Percentiles rank a stretch among this genome's conserved stretches.
Conservation (phyloP, 1,284 basidiomycete genomes). For the Ceratorhiza oryzae-sativae region DNA sequence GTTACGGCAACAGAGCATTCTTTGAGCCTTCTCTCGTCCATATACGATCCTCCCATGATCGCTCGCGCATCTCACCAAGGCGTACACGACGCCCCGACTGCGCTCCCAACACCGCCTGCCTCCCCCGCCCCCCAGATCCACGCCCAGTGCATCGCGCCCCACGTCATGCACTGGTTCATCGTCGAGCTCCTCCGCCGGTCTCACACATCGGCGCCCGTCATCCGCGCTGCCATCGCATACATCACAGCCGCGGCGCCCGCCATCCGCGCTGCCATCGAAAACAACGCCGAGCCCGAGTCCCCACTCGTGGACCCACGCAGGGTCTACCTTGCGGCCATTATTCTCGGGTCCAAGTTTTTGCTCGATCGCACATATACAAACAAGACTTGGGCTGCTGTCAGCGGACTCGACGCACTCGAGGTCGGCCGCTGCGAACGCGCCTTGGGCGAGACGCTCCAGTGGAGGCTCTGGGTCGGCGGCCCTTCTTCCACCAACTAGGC, state of each 20-base stretch:
- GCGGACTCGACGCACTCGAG: constrained; percentile 76
- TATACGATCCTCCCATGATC: constrained; percentile 25
- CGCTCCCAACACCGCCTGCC: constrained; percentile 29
- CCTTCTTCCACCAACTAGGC: constrained; percentile 13
- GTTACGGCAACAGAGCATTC: constrained; percentile 26
- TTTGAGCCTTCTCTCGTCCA: constrained; percentile 26
- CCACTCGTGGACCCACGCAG: constrained; percentile 86
- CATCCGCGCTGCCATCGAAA: constrained; percentile 13
- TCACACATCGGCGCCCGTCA: constrained; percentile 30
- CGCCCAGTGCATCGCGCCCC: constrained; percentile 25
- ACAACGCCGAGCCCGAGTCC: constrained; percentile 14
- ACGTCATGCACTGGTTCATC: constrained; percentile 36
- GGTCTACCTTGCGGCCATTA: constrained; percentile 86
- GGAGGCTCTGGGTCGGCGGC: constrained; percentile 82
- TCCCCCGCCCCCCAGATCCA: constrained; percentile 14
- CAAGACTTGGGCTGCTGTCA: constrained; percentile 88
- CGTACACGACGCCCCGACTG: background rate
- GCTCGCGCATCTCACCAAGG: background rate
- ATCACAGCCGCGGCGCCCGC: constrained; percentile 26
- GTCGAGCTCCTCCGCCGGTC: constrained; percentile 33
- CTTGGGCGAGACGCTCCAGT: constrained; percentile 77
- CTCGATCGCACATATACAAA: constrained; percentile 95
- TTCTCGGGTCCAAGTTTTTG: constrained; percentile 89
- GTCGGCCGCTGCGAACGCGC: constrained; percentile 82
- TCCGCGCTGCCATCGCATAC: constrained; percentile 26